Percentiles rank a stretch among this genome's conserved stretches.
phyloP scores from a whole-genome alignment of 768 basidiomycete genomes.

The Cystobasidium tubakii region DNA sequence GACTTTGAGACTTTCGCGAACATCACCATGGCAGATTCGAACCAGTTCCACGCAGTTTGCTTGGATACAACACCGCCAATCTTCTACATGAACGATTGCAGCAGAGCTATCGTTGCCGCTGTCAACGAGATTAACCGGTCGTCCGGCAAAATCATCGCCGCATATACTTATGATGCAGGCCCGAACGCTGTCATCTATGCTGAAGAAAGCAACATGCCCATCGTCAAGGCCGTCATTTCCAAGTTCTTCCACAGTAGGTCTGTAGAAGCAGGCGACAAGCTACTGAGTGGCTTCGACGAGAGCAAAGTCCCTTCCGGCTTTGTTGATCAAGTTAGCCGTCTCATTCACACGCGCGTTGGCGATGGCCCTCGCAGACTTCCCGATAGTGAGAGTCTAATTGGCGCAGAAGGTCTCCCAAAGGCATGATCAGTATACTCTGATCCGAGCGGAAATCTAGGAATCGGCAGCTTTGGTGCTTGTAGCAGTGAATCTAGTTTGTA shows the following conservation, averaged over 20 bases:
- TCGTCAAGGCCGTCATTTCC: constrained; percentile 69
- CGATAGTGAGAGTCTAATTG: constrained; percentile 62
- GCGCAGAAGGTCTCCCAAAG: constrained; percentile 64
- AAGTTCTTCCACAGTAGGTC: constrained; percentile 68
- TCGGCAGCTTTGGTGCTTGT: too few species aligned
- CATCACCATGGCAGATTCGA: constrained; percentile 95
- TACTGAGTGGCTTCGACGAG: constrained; percentile 48
- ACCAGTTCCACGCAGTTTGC: constrained; percentile 96
- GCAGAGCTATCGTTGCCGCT: constrained; percentile 80
- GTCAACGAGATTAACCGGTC: constrained; percentile 89
- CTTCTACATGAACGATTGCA: constrained; percentile 98
- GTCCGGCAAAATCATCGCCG: constrained; percentile 65
- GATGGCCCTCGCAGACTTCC: constrained; percentile 72
- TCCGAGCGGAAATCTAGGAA: too few species aligned
- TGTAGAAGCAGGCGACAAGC: constrained; percentile 54
- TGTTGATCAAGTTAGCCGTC: constrained; percentile 71
- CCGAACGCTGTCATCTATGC: constrained; percentile 98
- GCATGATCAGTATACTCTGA: not conserved
- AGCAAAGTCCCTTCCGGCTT: constrained; percentile 47
- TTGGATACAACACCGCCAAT: constrained; percentile 96
- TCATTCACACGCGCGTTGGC: constrained; percentile 89
- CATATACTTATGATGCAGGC: constrained; percentile 98
- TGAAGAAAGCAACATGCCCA: constrained; percentile 65
- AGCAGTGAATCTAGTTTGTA: too few species aligned
- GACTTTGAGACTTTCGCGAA: constrained; percentile 85